Evolutionary conservation across 202 grass and related monocot species (phyloP), one percentile per base, ranked within the genome.

Genomic region (Carex arenaria): DNA sequence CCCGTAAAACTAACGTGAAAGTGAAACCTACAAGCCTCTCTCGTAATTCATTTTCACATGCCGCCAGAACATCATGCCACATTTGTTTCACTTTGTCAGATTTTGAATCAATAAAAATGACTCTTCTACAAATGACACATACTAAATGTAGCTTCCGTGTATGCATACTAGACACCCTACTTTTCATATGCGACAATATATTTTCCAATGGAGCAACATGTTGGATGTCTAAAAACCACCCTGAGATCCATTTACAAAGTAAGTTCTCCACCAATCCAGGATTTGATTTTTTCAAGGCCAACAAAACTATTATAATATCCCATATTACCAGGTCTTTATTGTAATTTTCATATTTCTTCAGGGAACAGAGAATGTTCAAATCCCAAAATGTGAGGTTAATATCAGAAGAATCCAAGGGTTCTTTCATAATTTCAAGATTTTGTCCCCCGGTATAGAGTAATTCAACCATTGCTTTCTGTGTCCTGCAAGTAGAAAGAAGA

Each of bases 401-500:
- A 26, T 62, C 49, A 53, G 93, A 86, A 22, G 90, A 79, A 68
- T 60, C 54, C 80, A 65, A 74, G 55, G 84, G 85, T 57, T 90
- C 65, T 83, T 69, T 60, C 66, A 78, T 85, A 83, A 93, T 89
- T 76, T 92, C 86, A 86, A 91, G 80, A 64, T 88, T 92, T 77
- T 90, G 92, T 80, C 86, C 89, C 72, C 95, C 87, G 59, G 78
- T 84, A 87, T 91, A 98, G 75, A 93, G 87, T 83, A 98, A 88
- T 80, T 95, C 92, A 73, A 94, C 85, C 72, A 93, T 83, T 51
- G 95, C 95, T 74, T 90, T 98, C 42, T 95, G 92, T 56, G 89
- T 93, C 87, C 95, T 98, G 85, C 84, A 87, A 32, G 19, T 78
- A 47, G 72, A 72, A 1, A 87, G 89, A 83, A 26, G 72, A 68